These are phyloP conservation scores for Phlyctochytrium bullatum DNA, from an alignment of 192 early-diverging fungal species.

Conservation along the genomic window DNA sequence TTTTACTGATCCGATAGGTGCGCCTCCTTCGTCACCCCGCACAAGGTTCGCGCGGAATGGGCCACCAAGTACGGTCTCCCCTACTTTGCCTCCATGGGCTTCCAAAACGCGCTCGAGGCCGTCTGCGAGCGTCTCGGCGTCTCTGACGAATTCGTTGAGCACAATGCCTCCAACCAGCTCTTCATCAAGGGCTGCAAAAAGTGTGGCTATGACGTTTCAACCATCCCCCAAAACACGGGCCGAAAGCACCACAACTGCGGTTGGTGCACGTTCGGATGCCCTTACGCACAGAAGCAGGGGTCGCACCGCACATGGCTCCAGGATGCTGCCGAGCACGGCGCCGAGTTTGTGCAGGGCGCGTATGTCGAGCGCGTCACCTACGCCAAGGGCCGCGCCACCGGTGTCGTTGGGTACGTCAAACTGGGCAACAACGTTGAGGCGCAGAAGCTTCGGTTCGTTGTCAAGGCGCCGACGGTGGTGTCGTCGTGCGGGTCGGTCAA, in stretches of 20 bases:
- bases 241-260: constrained; percentile 21
- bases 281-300: constrained; percentile 68
- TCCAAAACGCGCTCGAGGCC: constrained; percentile 50
- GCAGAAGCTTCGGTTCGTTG: constrained; percentile 32
- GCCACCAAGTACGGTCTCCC: constrained; percentile 53
- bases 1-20: constrained; percentile 7
- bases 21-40: constrained; percentile 50
- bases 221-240: constrained; percentile 69
- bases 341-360: constrained; percentile 57
- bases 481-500: constrained; percentile 63
- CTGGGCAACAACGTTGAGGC: constrained; percentile 18
- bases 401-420: constrained; percentile 47
- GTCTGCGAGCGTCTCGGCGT: constrained; percentile 59
- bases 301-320: constrained; percentile 63
- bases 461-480: constrained; percentile 59
- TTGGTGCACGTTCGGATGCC: constrained; percentile 57
- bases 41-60: constrained; percentile 74
- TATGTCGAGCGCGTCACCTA: constrained; percentile 57
- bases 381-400: constrained; percentile 51
- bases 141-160: constrained; percentile 46
- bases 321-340: constrained; percentile 63
- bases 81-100: constrained; percentile 58
- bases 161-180: constrained; percentile 63
- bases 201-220: constrained; percentile 54
- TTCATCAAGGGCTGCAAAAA: constrained; percentile 66